Evolutionary conservation across 2,329 filamentous ascomycete species (phyloP).

Genomic region (Cadophora gregata): DNA sequence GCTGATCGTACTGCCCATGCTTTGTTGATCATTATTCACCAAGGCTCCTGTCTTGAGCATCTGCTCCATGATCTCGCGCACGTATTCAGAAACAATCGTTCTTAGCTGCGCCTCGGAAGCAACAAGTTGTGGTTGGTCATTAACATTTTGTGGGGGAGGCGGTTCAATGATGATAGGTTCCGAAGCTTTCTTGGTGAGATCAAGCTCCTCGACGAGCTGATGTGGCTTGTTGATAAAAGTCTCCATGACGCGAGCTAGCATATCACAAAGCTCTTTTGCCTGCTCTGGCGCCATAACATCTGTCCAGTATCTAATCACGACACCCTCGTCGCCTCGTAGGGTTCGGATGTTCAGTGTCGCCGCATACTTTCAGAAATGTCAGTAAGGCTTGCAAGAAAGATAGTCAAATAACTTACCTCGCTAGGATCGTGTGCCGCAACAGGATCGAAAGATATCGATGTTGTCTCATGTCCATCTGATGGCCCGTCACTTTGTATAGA

Average conservation of each 20-base stretch:
- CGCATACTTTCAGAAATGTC: neutral
- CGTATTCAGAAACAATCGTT: neutral
- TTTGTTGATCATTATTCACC: neutral
- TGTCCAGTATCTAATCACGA: neutral
- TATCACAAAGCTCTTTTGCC: neutral
- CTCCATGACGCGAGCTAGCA: neutral
- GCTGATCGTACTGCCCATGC: neutral
- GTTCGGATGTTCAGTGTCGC: neutral
- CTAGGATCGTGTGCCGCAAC: neutral
- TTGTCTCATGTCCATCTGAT: neutral
- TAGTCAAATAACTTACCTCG: neutral
- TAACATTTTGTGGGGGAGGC: neutral
- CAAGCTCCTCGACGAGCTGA: neutral
- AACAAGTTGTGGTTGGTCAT: neutral
- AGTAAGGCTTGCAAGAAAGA: too few relatives aligned
- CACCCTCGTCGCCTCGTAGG: neutral
- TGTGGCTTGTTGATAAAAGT: neutral
- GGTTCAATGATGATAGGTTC: neutral
- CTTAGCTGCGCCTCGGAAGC: neutral
- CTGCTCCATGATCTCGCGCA: neutral
- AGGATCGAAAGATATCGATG: neutral
- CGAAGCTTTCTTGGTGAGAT: neutral
- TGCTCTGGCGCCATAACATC: neutral
- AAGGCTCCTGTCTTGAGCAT: neutral
- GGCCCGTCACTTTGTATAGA: neutral